Conservation (phyloP, 805 yeast genomes). For the Lipomyces kockii region DNA sequence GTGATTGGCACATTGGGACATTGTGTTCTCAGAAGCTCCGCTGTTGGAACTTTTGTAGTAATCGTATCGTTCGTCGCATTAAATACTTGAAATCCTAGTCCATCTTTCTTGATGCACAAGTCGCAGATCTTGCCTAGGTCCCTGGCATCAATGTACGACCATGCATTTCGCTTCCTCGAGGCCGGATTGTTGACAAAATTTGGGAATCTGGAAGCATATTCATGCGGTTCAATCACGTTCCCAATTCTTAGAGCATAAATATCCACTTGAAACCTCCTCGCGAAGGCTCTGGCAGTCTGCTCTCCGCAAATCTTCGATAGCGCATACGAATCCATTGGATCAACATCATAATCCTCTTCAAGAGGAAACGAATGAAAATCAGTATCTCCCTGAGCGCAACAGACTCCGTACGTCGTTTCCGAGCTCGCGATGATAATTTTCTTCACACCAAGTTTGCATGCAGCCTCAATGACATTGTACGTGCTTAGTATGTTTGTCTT, state of each 20-base stretch:
- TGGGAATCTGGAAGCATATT: slow-evolving; percentile 5
- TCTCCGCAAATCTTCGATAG: slow-evolving; percentile 14
- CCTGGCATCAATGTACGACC: slow-evolving; percentile 17
- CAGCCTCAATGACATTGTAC: slow-evolving; percentile 18
- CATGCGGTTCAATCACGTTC: slow-evolving; percentile 13
- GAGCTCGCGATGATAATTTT: slow-evolving; percentile 12
- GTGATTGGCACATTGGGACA: slow-evolving; percentile 15
- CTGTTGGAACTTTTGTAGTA: slow-evolving; percentile 7
- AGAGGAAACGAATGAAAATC: slow-evolving; percentile 13
- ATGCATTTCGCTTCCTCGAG: slow-evolving; percentile 12
- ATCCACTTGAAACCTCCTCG: slow-evolving; percentile 10
- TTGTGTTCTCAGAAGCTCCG: slow-evolving; percentile 6
- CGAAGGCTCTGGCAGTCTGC: slow-evolving; percentile 10
- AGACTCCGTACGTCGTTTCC: slow-evolving; percentile 15
- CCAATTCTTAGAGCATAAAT: slow-evolving; percentile 14
- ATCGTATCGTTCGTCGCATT: slow-evolving; percentile 16
- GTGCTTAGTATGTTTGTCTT: slow-evolving; percentile 3
- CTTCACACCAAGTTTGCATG: slow-evolving; percentile 11
- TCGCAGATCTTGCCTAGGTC: slow-evolving; percentile 16
- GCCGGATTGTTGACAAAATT: slow-evolving; percentile 4
- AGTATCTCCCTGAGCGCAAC: slow-evolving; percentile 9
- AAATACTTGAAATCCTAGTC: slow-evolving; percentile 16
- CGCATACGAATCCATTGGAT: slow-evolving; percentile 12
- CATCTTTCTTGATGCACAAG: slow-evolving; percentile 13
- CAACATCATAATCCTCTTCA: slow-evolving; percentile 15